Conservation (phyloP, 139 green algal genomes). For the Tetraselmis chui region DNA sequence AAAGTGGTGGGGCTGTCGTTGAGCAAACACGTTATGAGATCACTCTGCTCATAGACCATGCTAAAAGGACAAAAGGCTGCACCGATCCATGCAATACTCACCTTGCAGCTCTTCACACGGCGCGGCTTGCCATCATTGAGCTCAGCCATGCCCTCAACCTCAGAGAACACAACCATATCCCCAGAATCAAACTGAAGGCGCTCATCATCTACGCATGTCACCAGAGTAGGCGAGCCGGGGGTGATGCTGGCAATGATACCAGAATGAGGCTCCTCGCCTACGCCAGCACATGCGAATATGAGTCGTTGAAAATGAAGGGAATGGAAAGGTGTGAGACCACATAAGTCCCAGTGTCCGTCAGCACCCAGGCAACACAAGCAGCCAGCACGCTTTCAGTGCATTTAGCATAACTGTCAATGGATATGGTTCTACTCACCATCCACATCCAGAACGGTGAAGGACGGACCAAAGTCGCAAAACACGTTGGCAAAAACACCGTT, state of each 20-base stretch:
- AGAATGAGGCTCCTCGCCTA: slow-evolving; percentile 80
- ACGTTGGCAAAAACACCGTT: slow-evolving; percentile 88
- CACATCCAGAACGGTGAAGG: slow-evolving; percentile 80
- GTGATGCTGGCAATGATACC: slow-evolving; percentile 90
- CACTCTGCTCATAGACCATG: no score
- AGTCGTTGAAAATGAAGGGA: no score
- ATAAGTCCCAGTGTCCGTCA: no score
- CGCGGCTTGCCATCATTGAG: slow-evolving; percentile 71
- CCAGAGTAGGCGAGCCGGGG: slow-evolving; percentile 58
- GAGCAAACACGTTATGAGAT: no score
- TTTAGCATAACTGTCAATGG: no score
- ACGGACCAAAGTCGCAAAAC: slow-evolving; percentile 93
- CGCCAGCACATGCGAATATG: not conserved
- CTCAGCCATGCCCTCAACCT: slow-evolving; percentile 83
- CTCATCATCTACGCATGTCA: slow-evolving; percentile 97
- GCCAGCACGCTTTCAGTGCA: no score
- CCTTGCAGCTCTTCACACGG: slow-evolving; percentile 79
- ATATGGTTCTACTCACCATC: slow-evolving; percentile 81
- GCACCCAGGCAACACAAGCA: no score
- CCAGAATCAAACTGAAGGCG: slow-evolving; percentile 92
- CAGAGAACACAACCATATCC: slow-evolving; percentile 75
- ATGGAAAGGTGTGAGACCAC: no score
- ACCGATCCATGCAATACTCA: slow-evolving; percentile 61
- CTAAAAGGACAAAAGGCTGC: no score
- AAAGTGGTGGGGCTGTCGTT: slow-evolving; percentile 87